Evolutionary conservation across 164 flowering plant species (phyloP).

Genomic region (Chimonanthus salicifolius): DNA sequence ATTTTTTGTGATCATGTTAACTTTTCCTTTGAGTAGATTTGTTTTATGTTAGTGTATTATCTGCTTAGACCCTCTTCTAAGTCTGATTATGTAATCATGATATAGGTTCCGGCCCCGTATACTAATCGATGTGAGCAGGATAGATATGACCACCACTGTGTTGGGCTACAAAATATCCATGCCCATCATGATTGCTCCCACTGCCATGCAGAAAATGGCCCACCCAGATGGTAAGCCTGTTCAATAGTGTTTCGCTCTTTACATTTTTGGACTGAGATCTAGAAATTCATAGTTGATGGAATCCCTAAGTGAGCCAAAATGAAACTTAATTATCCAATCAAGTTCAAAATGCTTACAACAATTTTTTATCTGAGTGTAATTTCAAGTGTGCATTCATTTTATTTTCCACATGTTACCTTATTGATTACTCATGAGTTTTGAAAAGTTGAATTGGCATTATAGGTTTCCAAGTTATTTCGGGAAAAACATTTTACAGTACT

Average conservation of each 20-base stretch:
- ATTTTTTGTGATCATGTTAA: no score
- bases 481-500: no score
- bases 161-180: conserved; percentile 79
- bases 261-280: not conserved
- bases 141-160: conserved; percentile 60
- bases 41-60: not conserved
- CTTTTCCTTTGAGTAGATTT: not conserved
- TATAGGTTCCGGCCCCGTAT: conserved; percentile 79
- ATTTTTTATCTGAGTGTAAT: not conserved
- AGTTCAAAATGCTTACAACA: not conserved
- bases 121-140: conserved; percentile 79
- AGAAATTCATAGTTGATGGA: not conserved
- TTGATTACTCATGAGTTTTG: not conserved
- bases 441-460: not conserved
- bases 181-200: conserved; percentile 94
- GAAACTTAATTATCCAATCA: not conserved
- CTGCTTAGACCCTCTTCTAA: not conserved
- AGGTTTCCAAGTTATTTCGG: not conserved
- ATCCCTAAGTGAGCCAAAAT: not conserved
- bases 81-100: not conserved
- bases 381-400: not conserved
- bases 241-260: not conserved
- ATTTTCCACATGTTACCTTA: no score
- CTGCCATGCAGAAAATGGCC: conserved; percentile 91
- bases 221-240: conserved; percentile 66